Base-by-base conservation (phyloP, 108 stramenopile species). In the Skeletonema potamos region DNA sequence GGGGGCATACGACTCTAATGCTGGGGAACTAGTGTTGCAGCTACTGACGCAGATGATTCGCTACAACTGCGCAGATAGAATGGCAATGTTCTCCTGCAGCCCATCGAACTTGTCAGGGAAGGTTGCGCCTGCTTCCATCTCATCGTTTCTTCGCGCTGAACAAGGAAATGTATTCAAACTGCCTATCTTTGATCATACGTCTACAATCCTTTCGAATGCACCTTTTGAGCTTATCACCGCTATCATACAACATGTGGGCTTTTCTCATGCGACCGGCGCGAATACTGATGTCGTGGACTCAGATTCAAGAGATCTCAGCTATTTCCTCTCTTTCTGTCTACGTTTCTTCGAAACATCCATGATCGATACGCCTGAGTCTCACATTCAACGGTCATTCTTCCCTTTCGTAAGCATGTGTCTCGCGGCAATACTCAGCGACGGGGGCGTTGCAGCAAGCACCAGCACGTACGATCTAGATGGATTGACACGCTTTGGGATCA, bases 21-120 rank as follows among this genome's bases (percentile, higher is more conserved):
- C 80, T 0, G 93, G 89, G 9, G 89, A 89, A 57, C 58, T 91
- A 15, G 84, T 93, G 57, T 29, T 91, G 10, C 67, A 80, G 59
- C 70, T 91, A 27, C 54, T 93, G 4, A 81, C 85, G 15, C 77
- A 88, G 43, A 87, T 93, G 3, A 66, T 89, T 33, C 62, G 70
- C 54, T 51, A 74, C 32, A 65, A 74, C 13, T 88, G 86, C 37
- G 86, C 80, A 20, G 84, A 88, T 57, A 70, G 79, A 46, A 17
- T 48, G 17, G 2, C 54, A 27, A 59, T 73, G 51, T 33, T 54
- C 7, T 2, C 18, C 36, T 55, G 48, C n/a, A 17, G 27, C 51
- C 54, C 64, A 26, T 48, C 65, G 3, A 59, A 9, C 18, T 9
- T 9, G 18, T 51, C 63, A 51, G 41, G 17, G 4, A 28, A 64